Conservation (phyloP, 2,329 filamentous ascomycete genomes). For the Aspergillus caelatus region DNA sequence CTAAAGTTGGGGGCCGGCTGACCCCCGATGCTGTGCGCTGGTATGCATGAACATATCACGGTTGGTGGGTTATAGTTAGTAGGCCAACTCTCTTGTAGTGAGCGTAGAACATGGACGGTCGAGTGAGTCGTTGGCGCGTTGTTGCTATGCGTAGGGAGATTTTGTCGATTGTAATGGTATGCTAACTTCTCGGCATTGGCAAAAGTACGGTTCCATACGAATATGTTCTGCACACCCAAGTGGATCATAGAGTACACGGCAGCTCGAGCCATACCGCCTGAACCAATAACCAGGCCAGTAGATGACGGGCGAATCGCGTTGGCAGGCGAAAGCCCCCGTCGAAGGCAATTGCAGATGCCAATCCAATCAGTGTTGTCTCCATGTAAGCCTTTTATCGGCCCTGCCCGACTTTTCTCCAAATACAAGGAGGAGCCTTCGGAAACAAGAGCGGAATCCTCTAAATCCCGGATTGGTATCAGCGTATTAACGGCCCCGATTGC, state of each 20-base stretch:
- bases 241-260: conserved; percentile 45
- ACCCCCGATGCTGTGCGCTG: conserved; percentile 40
- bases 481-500: conserved; percentile 79
- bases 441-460: conserved; percentile 56
- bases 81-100: conserved; percentile 37
- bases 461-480: conserved; percentile 68
- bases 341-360: conserved; percentile 73
- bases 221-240: conserved; percentile 41
- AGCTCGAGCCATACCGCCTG: conserved; percentile 53
- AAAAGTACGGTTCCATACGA: conserved; percentile 41
- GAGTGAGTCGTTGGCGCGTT: conserved; percentile 22
- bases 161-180: conserved; percentile 40
- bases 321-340: conserved; percentile 71
- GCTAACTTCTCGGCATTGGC: conserved; percentile 39
- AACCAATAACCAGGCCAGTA: conserved; percentile 64
- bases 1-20: conserved; percentile 39
- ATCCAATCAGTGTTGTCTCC: conserved; percentile 85
- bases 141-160: conserved; percentile 24
- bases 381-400: conserved; percentile 69
- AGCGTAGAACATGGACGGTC: conserved; percentile 32
- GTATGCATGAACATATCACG: conserved; percentile 42
- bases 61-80: conserved; percentile 39
- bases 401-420: conserved; percentile 63
- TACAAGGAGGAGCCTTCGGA: conserved; percentile 60
- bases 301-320: conserved; percentile 63